Evolutionary conservation across 2,329 filamentous ascomycete genomes (phyloP), one percentile per base, ranked within the genome.

Genomic region (Myriangium duriaei): DNA sequence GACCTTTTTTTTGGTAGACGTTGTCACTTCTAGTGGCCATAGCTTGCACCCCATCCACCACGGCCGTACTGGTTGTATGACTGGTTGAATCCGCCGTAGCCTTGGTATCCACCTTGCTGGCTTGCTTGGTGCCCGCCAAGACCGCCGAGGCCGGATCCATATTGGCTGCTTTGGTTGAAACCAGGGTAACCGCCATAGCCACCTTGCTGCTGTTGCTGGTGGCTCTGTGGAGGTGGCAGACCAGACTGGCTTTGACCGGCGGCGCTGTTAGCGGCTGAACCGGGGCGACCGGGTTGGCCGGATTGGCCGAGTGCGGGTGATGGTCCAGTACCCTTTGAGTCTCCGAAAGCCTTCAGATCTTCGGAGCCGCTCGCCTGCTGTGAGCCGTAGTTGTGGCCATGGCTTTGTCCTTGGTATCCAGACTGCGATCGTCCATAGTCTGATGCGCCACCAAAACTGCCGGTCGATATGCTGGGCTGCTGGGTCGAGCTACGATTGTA

Each of bases 141-240:
- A 33, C 67, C 68, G 40, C 67, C 67, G 28, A 72, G 62, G 21
- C 39, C 32, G 18, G 65, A 60, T 39, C 64, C 68, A 40, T 57
- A 72, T 49, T 72, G 69, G 39, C 67, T 61, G 44, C 58, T 60
- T 44, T 66, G 63, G 21, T 59, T 53, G 54, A 66, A 69, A 41
- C 61, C 58, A 18, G 69, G 68, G 45, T 76, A 76, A 31, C 63
- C 66, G 21, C 54, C 68, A 46, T 73, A 75, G 32, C 63, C 66
- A 52, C 71, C 68, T 53, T 75, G 72, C 51, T 76, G 72, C 52
- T 71, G 69, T 53, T 75, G 72, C 51, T 76, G 72, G 35, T 72
- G 68, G 18, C 61, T 65, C 53, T 71, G 69, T 36, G 71, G 66
- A 31, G 67, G 69, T 32, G 71, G 70, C 33, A 72, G 58, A 52